Evolutionary conservation across 2,329 filamentous ascomycete genomes (phyloP).

Genomic region (Clarireedia hainanense): DNA sequence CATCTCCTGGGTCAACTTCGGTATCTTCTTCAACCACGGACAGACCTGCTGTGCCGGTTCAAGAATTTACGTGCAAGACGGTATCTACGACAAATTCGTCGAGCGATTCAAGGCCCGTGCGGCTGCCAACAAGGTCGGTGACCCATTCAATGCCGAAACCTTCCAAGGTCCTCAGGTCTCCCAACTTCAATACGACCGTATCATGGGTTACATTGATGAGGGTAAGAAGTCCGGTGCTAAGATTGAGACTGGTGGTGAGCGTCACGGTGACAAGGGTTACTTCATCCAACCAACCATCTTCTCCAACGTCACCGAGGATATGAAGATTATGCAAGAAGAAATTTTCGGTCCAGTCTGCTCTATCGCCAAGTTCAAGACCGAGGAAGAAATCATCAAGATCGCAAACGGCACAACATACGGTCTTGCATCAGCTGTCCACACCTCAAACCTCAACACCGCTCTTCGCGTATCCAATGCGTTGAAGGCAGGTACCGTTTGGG

Average conservation of each 20-base stretch:
- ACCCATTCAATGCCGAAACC: slow-evolving; percentile 57
- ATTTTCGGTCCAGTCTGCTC: slow-evolving; percentile 68
- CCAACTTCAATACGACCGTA: slow-evolving; percentile 61
- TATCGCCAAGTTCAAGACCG: slow-evolving; percentile 62
- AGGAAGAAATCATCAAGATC: slow-evolving; percentile 56
- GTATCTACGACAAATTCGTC: slow-evolving; percentile 64
- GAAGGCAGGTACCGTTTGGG: slow-evolving; percentile 44
- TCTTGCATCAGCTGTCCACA: slow-evolving; percentile 62
- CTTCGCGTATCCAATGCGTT: slow-evolving; percentile 57
- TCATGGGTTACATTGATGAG: slow-evolving; percentile 58
- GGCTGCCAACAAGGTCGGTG: slow-evolving; percentile 55
- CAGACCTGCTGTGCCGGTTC: slow-evolving; percentile 51
- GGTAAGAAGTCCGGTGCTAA: slow-evolving; percentile 59
- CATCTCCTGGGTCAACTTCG: slow-evolving; percentile 52
- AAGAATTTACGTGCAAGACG: slow-evolving; percentile 61
- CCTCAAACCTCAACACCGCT: slow-evolving; percentile 59
- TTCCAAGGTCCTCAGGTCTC: slow-evolving; percentile 68
- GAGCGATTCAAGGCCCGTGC: slow-evolving; percentile 58
- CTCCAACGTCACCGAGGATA: slow-evolving; percentile 59
- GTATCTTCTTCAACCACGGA: slow-evolving; percentile 37
- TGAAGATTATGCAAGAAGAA: slow-evolving; percentile 69
- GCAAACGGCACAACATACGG: slow-evolving; percentile 60
- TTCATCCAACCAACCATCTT: slow-evolving; percentile 71
- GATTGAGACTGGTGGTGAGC: slow-evolving; percentile 56
- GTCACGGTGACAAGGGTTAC: slow-evolving; percentile 58